Percentiles rank a stretch among this genome's conserved stretches.
These are phyloP conservation scores for Mucor sp. DNA, from an alignment of 371 early-diverging fungal species.

Conservation along the genomic window DNA sequence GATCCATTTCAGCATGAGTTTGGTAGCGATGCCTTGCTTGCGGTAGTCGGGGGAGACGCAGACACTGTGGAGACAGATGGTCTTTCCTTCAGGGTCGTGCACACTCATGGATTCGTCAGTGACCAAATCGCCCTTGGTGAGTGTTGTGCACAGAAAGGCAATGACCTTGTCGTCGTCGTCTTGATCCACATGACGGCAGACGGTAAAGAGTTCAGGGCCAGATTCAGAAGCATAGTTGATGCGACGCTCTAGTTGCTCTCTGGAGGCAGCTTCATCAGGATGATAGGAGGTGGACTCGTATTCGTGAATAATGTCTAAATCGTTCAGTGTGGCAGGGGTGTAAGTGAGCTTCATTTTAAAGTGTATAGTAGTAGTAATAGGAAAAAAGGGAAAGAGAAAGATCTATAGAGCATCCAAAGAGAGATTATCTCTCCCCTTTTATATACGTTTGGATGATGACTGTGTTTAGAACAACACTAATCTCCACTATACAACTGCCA, in stretches of 20 bases:
- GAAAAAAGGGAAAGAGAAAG: neutral
- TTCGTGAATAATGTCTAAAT: slow-evolving; percentile 33
- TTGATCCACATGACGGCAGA: slow-evolving; percentile 34
- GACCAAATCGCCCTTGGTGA: slow-evolving; percentile 43
- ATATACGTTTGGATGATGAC: neutral
- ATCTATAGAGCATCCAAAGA: neutral
- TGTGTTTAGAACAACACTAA: neutral
- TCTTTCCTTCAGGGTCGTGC: slow-evolving; percentile 64
- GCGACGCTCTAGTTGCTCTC: slow-evolving; percentile 56
- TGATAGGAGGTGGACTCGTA: slow-evolving; percentile 56
- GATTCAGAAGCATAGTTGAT: slow-evolving; percentile 41
- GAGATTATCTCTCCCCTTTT: neutral
- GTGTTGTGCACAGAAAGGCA: slow-evolving; percentile 66
- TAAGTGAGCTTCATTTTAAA: slow-evolving; percentile 10
- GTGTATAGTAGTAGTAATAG: no score
- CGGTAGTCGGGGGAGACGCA: slow-evolving; percentile 56
- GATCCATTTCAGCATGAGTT: slow-evolving; percentile 53
- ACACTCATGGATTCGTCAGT: slow-evolving; percentile 68
- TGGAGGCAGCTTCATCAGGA: slow-evolving; percentile 67
- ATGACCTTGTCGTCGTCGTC: slow-evolving; percentile 29
- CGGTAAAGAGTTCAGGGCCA: slow-evolving; percentile 60
- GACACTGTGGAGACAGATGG: slow-evolving; percentile 72
- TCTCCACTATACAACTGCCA: no score
- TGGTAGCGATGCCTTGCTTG: slow-evolving; percentile 60
- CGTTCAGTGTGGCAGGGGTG: slow-evolving; percentile 25